Base-by-base conservation (phyloP, 2,329 filamentous ascomycete species). In the Trichoderma hamatum region DNA sequence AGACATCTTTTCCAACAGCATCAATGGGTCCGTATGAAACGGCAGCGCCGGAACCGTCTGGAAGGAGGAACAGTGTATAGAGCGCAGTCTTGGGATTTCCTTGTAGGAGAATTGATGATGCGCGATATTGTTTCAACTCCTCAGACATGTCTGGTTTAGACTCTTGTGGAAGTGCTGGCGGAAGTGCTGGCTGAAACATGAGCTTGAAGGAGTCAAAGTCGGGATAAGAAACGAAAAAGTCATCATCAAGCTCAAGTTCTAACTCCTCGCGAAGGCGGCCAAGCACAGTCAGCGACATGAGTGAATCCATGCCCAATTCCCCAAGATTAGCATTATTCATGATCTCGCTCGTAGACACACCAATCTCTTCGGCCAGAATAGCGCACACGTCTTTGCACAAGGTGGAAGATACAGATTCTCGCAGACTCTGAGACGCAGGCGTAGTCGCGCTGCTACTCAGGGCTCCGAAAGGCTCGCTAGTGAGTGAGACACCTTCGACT, bases 261-360 rank as follows among this genome's bases (percentile, higher is more conserved):
- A 89, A 75, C 49, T 89, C 85, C 73, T 88, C 86, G 24, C 85
- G 84, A 60, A 89, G 81, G 61, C 84, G 82, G 34, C 84, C 85
- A 59, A 81, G 82, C 43, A 89, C 84, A 19, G 85, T 86, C 60
- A 89, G 77, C 4, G 85, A 82, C 84, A 89, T 86, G 24, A 89
- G 79, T 1, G 86, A 89, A 74, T 89, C 87, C 24, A 88, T 84
- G 39, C 87, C 87, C 10, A 88, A 79, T 72, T 89, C 86, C 16
- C 81, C 77, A 73, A 89, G 88, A 66, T 81, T 82, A 32, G 85
- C 84, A 72, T 85, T 85, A 21, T 71, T 66, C 14, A 46, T 58
- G 9, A 71, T 63, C 21, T 71, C 70, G 11, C 65, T 63, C 1
- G 43, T 19, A 16, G 69, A 54, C 6, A 71, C 60, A 3, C 70